phyloP scores from a whole-genome alignment of 169 alveolate genomes.

The Perkinsus chesapeaki region DNA sequence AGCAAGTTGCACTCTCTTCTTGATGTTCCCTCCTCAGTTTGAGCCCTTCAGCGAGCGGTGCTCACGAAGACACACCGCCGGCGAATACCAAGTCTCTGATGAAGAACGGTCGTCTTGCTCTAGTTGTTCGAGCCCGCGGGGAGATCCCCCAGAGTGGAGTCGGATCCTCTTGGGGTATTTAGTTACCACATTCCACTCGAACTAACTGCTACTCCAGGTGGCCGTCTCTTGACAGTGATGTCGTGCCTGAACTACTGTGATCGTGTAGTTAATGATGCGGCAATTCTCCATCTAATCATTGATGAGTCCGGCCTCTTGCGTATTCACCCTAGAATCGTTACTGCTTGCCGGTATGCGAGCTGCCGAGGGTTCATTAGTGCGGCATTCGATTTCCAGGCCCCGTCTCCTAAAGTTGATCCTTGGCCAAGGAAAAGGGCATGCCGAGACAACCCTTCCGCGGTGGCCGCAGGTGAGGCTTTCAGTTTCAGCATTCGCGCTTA shows the following conservation, averaged over 20 bases:
- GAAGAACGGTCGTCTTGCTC: neutral
- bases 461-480: neutral
- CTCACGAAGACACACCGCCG: neutral
- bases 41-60: neutral
- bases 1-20: neutral
- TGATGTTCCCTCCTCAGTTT: neutral
- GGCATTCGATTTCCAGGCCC: neutral
- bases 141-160: neutral
- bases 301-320: neutral
- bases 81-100: neutral
- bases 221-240: neutral
- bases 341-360: neutral
- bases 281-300: neutral
- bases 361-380: neutral
- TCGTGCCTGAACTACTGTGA: neutral
- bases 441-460: neutral
- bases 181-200: neutral
- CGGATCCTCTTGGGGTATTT: neutral
- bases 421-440: neutral
- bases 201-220: neutral
- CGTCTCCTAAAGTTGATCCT: neutral
- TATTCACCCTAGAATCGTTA: neutral
- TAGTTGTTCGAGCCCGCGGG: neutral
- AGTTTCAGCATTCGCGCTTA: neutral
- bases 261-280: neutral